phyloP scores from a whole-genome alignment of 129 eudicot genomes.

The Saussurea involucrata region DNA sequence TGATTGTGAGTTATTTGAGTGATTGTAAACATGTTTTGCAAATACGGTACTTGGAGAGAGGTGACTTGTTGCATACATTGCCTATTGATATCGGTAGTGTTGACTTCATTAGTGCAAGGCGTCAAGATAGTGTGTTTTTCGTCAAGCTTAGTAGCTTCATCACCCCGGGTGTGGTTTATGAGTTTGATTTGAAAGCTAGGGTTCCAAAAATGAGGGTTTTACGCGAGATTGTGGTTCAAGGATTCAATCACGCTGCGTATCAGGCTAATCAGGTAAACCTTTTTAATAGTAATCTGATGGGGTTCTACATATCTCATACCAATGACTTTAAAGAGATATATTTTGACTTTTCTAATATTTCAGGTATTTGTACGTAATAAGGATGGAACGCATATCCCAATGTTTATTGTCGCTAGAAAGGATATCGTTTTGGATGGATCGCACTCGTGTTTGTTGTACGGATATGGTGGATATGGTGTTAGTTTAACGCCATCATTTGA shows the following conservation, averaged over 20 bases:
- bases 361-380: slow-evolving; percentile 80
- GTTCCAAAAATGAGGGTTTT: slow-evolving; percentile 56
- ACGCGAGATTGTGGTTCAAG: slow-evolving; percentile 62
- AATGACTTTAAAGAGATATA: not conserved
- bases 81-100: slow-evolving; percentile 81
- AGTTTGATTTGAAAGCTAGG: slow-evolving; percentile 40
- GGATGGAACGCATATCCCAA: slow-evolving; percentile 72
- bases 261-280: slow-evolving; percentile 52
- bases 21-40: slow-evolving; percentile 83
- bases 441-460: slow-evolving; percentile 77
- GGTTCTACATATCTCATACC: not conserved
- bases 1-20: slow-evolving; percentile 72
- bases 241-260: slow-evolving; percentile 62
- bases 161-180: slow-evolving; percentile 69
- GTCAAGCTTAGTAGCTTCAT: slow-evolving; percentile 77
- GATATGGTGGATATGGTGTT: slow-evolving; percentile 82
- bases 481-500: slow-evolving; percentile 82
- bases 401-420: slow-evolving; percentile 74
- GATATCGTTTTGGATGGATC: slow-evolving; percentile 65
- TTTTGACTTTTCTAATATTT: not conserved
- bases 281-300: not conserved
- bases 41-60: slow-evolving; percentile 66
- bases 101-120: slow-evolving; percentile 50
- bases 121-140: slow-evolving; percentile 57
- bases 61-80: slow-evolving; percentile 55